phyloP scores from a whole-genome alignment of 2,329 filamentous ascomycete genomes.

The Eutypa lata region DNA sequence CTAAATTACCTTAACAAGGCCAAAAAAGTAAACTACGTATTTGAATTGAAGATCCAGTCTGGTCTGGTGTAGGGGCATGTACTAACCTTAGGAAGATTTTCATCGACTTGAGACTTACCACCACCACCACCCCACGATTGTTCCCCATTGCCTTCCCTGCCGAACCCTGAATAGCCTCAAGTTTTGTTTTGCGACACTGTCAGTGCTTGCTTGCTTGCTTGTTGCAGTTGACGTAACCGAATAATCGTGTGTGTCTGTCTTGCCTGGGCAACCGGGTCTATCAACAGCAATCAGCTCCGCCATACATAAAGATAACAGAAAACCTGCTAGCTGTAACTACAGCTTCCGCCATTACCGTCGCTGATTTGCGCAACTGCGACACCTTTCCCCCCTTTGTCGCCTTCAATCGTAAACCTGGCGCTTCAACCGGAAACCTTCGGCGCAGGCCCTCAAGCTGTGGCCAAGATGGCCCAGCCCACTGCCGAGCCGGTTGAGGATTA shows the following conservation, averaged over 20 bases:
- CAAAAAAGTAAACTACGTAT: neutral
- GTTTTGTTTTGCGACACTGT: neutral
- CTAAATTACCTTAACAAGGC: neutral
- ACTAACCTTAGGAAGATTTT: neutral
- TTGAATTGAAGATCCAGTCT: neutral
- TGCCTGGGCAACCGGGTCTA: too few species aligned
- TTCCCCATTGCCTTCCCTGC: neutral
- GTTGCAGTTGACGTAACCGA: neutral
- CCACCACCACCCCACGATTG: neutral
- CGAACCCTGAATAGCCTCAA: neutral
- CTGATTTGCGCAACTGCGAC: constrained; percentile 4
- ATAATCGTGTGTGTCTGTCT: neutral
- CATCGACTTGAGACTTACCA: neutral
- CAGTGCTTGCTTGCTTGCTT: neutral
- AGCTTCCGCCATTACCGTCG: neutral
- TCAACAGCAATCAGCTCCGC: too few species aligned
- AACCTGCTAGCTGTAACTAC: too few species aligned
- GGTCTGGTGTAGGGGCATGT: too few species aligned
- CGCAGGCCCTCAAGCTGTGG: constrained; percentile 64
- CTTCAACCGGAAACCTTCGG: constrained; percentile 59
- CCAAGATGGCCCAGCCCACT: constrained; percentile 67
- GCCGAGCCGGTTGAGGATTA: constrained; percentile 63
- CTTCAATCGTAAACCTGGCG: constrained; percentile 55
- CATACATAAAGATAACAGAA: too few species aligned
- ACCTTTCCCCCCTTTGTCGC: constrained; percentile 7